Base-by-base conservation (phyloP, 2,329 filamentous ascomycete genomes). In the Knoxdaviesia capensis region DNA sequence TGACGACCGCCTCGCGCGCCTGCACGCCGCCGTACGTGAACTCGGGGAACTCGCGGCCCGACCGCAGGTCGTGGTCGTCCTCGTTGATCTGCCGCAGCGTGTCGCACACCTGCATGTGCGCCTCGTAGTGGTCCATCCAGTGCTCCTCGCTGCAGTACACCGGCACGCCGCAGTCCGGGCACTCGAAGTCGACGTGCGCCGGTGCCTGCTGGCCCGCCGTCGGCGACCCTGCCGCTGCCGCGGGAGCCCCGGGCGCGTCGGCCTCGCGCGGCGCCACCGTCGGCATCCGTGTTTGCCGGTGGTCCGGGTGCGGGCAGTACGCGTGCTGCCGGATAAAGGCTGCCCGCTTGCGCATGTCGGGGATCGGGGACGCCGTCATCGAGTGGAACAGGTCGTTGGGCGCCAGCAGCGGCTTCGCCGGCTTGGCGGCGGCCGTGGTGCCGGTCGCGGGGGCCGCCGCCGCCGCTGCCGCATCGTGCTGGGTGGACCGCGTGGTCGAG, bases 61-160 rank as follows among this genome's bases (percentile, higher is more conserved):
- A 94, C 41, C 81, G 71, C 49, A 98, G 62, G 57, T 98, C 90
- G 55, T 98, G 92, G 51, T 98, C 90, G 54, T 98, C 90, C 62
- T 98, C 90, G 51, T 98, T 98, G 60, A 94, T 88, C 60, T 96
- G 80, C 49, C 80, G 70, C 44, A 98, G 64, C 0, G 82, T 82
- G 53, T 98, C 88, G 58, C 90, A 98, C 34, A 98, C 78, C 54
- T 94, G 74, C 46, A 98, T 59, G 59, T 98, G 90, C 11, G 77
- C 71, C 59, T 96, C 88, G 54, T 94, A 98, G 58, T 96, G 85
- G 51, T 92, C 85, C 56, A 82, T 85, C 82, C 88, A 96, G 57
- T 98, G 90, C 50, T 85, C 80, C 59, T 94, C 82, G 51, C 77
- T 88, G 63, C 90, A 98, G 56, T 90, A 93, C 6, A 94, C 77